These are phyloP conservation scores for Penicillium psychrofluorescens DNA, from an alignment of 495 filamentous ascomycete species.

Conservation along the genomic window DNA sequence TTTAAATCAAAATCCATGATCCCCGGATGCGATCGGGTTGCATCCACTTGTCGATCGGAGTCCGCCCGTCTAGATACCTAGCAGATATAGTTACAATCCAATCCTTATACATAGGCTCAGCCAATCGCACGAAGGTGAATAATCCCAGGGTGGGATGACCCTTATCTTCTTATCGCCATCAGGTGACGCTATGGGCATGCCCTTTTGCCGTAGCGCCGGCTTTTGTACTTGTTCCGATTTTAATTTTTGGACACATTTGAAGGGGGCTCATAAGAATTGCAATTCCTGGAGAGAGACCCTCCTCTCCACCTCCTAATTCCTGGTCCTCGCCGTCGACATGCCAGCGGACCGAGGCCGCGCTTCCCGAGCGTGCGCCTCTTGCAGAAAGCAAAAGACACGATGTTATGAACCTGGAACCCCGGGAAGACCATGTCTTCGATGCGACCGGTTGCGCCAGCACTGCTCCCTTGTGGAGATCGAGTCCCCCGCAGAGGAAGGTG, in stretches of 20 bases:
- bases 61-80: too few species aligned
- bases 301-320: too few species aligned
- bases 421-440: slow-evolving; percentile 30
- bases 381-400: slow-evolving; percentile 37
- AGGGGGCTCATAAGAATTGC: too few species aligned
- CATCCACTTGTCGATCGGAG: too few species aligned
- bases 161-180: slow-evolving; percentile 12
- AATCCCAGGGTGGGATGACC: not conserved
- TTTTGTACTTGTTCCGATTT: not conserved
- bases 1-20: slow-evolving; percentile 31
- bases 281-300: too few species aligned
- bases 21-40: too few species aligned
- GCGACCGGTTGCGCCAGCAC: slow-evolving; percentile 25
- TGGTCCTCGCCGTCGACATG: slow-evolving; percentile 16
- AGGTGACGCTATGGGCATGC: slow-evolving; percentile 7
- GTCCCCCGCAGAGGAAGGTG: not conserved
- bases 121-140: too few species aligned
- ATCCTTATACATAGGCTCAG: too few species aligned
- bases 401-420: slow-evolving; percentile 30
- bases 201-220: not conserved
- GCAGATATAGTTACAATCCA: too few species aligned
- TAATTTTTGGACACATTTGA: too few species aligned
- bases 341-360: slow-evolving; percentile 37
- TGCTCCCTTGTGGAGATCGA: slow-evolving; percentile 24
- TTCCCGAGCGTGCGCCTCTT: slow-evolving; percentile 36